A percentile compares a stretch with the other conserved stretches of the same genome.
These are phyloP conservation scores for Verticillium alfalfae DNA, from an alignment of 2,329 filamentous ascomycete species.

Conservation along the genomic window DNA sequence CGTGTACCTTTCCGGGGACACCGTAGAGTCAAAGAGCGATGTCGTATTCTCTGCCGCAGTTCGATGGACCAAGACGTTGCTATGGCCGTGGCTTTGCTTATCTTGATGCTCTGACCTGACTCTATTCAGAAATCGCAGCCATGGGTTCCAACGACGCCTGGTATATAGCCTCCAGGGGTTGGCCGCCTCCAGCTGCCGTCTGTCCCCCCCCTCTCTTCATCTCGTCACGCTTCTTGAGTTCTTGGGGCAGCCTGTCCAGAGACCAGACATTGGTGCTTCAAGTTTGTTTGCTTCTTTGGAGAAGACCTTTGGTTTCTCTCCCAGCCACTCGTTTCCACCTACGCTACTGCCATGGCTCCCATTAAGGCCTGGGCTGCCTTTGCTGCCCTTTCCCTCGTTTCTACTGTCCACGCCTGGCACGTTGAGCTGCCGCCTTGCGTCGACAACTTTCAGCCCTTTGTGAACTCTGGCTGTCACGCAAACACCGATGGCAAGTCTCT, in stretches of 20 bases:
- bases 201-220: neutral
- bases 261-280: conserved; percentile 8
- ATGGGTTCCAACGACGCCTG: neutral
- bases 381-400: conserved; percentile 30
- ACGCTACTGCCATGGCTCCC: conserved; percentile 21
- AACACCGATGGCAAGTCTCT: conserved; percentile 29
- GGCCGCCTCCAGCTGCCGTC: neutral
- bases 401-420: conserved; percentile 32
- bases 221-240: neutral
- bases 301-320: conserved; percentile 9
- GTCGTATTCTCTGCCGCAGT: neutral
- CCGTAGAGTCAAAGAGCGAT: neutral
- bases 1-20: neutral
- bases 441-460: conserved; percentile 38
- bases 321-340: conserved; percentile 8
- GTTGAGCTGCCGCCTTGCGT: conserved; percentile 38
- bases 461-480: conserved; percentile 41
- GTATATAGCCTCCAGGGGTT: neutral
- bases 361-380: conserved; percentile 26
- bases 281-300: conserved; percentile 13
- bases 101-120: too few relatives aligned
- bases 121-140: neutral
- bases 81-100: neutral
- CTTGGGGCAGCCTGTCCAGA: neutral
- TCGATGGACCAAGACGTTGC: neutral